phyloP scores from a whole-genome alignment of 2,329 filamentous ascomycete species.

The Diaporthe vaccinii region DNA sequence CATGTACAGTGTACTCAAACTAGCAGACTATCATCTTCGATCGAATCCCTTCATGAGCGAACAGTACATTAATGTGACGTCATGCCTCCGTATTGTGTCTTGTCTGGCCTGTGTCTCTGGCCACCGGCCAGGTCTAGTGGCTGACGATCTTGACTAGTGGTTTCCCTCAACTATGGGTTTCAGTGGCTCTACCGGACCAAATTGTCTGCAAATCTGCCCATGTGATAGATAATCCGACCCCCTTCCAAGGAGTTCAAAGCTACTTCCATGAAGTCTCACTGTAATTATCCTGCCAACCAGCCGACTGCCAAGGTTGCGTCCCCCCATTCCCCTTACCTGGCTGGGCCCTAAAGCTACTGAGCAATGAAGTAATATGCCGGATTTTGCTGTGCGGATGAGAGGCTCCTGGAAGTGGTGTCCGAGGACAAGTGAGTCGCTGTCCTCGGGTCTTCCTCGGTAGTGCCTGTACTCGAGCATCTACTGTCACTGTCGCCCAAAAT shows the following conservation, averaged over 20 bases:
- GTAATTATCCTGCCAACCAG: background rate
- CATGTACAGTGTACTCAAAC: background rate
- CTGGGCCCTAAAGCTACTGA: no score
- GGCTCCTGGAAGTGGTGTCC: background rate
- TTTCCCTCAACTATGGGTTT: background rate
- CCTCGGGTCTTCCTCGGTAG: no score
- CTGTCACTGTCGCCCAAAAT: no score
- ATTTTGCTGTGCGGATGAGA: background rate
- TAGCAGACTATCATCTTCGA: background rate
- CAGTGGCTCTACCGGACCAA: background rate
- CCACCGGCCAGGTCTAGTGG: slow-evolving; percentile 7
- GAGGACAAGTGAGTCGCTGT: background rate
- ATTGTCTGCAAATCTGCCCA: background rate
- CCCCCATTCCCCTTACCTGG: background rate
- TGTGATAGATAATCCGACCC: background rate
- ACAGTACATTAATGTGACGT: background rate
- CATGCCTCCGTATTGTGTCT: background rate
- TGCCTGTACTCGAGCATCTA: no score
- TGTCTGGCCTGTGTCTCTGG: background rate
- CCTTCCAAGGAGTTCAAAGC: background rate
- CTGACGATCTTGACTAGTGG: slow-evolving; percentile 1
- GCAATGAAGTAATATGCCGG: background rate
- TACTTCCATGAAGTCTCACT: background rate
- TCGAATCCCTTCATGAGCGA: slow-evolving; percentile 6
- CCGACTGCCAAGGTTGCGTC: background rate